These are phyloP conservation scores for Actinidia chinensis DNA, from an alignment of 179 eudicot genomes.

Conservation along the genomic window DNA sequence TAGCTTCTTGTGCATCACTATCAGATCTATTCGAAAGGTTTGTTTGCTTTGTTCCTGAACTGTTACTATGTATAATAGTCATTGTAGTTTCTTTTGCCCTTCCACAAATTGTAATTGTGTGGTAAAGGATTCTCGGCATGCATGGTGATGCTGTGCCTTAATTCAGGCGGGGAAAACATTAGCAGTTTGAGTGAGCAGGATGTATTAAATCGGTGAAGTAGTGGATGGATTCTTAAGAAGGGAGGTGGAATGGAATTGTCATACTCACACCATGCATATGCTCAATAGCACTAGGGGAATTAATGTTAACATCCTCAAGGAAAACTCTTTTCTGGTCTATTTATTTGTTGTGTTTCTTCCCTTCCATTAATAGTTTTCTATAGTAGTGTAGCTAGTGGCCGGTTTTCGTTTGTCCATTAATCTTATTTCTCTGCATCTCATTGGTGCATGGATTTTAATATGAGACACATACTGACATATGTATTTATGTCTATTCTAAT, in stretches of 20 bases:
- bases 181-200: slow-evolving; percentile 1
- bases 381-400: neutral
- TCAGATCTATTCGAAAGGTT: slow-evolving; percentile 88
- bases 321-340: no score
- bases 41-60: slow-evolving; percentile 15
- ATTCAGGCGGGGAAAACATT: neutral
- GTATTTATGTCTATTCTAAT: neutral
- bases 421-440: neutral
- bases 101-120: neutral
- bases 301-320: no score
- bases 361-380: neutral
- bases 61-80: neutral
- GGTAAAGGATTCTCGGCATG: neutral
- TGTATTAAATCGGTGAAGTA: neutral
- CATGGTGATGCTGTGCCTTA: slow-evolving; percentile 1
- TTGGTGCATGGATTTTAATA: neutral
- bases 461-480: neutral
- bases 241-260: neutral
- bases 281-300: neutral
- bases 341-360: no score
- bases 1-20: slow-evolving; percentile 76
- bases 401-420: neutral
- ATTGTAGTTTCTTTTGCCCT: neutral
- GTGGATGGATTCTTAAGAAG: neutral
- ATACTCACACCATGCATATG: neutral